phyloP scores from a whole-genome alignment of 805 yeast species.

The Brettanomyces sp. region DNA sequence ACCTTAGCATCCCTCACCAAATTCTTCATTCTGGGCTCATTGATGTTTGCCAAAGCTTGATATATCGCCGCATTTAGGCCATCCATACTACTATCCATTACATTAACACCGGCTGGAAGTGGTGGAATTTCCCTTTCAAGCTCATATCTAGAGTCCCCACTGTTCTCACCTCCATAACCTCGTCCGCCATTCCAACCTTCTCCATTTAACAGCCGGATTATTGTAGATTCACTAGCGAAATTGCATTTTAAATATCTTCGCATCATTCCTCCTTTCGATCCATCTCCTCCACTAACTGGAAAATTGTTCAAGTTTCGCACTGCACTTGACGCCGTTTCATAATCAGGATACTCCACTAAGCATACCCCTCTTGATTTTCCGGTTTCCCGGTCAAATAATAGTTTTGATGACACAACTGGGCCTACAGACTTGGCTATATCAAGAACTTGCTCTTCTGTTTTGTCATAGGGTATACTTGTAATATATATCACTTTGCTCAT shows the following conservation, averaged over 20 bases:
- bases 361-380: conserved; percentile 92
- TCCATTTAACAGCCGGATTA: conserved; percentile 10
- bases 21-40: conserved; percentile 35
- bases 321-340: conserved; percentile 84
- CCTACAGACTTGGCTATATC: conserved; percentile 84
- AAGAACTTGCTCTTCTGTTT: conserved; percentile 82
- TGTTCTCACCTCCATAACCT: neutral
- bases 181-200: conserved; percentile 3
- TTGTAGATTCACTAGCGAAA: conserved; percentile 46
- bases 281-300: conserved; percentile 17
- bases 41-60: conserved; percentile 35
- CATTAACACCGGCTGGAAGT: conserved; percentile 45
- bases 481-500: conserved; percentile 49
- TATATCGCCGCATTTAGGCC: conserved; percentile 36
- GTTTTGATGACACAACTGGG: conserved; percentile 66
- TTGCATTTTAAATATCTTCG: conserved; percentile 62
- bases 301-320: conserved; percentile 80
- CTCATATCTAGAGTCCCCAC: conserved; percentile 1
- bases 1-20: conserved; percentile 49
- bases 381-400: conserved; percentile 79
- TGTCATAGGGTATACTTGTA: conserved; percentile 87
- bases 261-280: neutral
- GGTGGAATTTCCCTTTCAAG: conserved; percentile 31
- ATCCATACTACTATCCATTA: conserved; percentile 24
- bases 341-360: conserved; percentile 63